Evolutionary conservation across 2,329 filamentous ascomycete genomes (phyloP).

Genomic region (Tolypocladium amazonense): DNA sequence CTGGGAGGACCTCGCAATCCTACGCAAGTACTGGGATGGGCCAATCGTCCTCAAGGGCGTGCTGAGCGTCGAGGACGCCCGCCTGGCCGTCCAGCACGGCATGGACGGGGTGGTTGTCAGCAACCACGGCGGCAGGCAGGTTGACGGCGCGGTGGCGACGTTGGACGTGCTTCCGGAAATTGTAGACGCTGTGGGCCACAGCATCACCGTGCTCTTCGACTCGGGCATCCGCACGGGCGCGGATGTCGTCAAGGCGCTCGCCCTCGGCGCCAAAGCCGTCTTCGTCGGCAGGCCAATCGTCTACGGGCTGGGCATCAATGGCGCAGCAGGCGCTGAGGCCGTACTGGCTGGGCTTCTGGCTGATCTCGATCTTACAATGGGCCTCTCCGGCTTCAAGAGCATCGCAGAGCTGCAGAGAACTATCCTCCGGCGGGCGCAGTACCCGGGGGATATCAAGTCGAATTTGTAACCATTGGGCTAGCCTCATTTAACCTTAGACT

Average conservation of each 20-base stretch:
- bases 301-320: conserved; percentile 24
- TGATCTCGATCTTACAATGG: conserved; percentile 42
- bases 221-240: conserved; percentile 28
- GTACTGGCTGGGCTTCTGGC: conserved; percentile 30
- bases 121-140: conserved; percentile 31
- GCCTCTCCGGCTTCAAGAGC: conserved; percentile 37
- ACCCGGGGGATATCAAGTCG: conserved; percentile 21
- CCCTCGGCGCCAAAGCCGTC: conserved; percentile 28
- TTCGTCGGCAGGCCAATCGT: conserved; percentile 31
- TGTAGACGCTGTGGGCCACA: conserved; percentile 44
- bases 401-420: conserved; percentile 24
- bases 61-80: conserved; percentile 27
- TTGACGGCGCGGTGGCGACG: conserved; percentile 30
- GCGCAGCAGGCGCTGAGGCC: conserved; percentile 42
- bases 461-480: conserved; percentile 12
- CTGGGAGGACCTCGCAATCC: conserved; percentile 51
- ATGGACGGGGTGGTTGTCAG: conserved; percentile 29
- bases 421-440: conserved; percentile 20
- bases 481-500: neutral
- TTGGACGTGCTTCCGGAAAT: conserved; percentile 40
- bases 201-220: conserved; percentile 43
- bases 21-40: conserved; percentile 51
- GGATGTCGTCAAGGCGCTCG: conserved; percentile 29
- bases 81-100: conserved; percentile 23
- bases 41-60: conserved; percentile 32